phyloP scores from a whole-genome alignment of 345 rosid species.

The Gossypium australe region DNA sequence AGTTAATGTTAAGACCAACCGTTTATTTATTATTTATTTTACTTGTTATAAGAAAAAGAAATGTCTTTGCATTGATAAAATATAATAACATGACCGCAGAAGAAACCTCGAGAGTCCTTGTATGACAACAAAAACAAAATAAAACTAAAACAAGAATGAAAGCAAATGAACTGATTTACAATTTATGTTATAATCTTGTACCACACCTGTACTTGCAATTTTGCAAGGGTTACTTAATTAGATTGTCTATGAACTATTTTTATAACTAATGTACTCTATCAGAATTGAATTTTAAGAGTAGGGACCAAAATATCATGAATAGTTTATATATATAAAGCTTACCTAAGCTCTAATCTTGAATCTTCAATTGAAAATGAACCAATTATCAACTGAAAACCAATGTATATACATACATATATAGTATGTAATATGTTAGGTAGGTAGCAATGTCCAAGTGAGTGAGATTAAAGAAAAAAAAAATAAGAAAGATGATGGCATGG shows the following conservation, averaged over 20 bases:
- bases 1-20: not conserved
- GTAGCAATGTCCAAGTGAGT: too few species aligned
- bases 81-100: too few species aligned
- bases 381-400: too few species aligned
- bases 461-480: not conserved
- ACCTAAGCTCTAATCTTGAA: too few species aligned
- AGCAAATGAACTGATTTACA: not conserved
- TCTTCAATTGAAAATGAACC: too few species aligned
- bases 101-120: not conserved
- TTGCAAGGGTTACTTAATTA: not conserved
- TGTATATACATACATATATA: too few species aligned
- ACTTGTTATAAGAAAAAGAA: too few species aligned
- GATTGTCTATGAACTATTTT: not conserved
- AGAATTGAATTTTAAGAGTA: not conserved
- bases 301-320: not conserved
- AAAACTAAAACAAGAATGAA: not conserved
- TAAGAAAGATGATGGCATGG: not conserved
- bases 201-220: not conserved
- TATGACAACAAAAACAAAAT: not conserved
- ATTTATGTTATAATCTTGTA: not conserved
- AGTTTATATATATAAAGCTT: too few species aligned
- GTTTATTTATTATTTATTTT: not conserved
- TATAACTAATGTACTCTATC: not conserved
- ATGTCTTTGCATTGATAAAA: too few species aligned
- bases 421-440: too few species aligned